Evolutionary conservation across 2,329 filamentous ascomycete species (phyloP).

Genomic region (Huntiella abstrusa): DNA sequence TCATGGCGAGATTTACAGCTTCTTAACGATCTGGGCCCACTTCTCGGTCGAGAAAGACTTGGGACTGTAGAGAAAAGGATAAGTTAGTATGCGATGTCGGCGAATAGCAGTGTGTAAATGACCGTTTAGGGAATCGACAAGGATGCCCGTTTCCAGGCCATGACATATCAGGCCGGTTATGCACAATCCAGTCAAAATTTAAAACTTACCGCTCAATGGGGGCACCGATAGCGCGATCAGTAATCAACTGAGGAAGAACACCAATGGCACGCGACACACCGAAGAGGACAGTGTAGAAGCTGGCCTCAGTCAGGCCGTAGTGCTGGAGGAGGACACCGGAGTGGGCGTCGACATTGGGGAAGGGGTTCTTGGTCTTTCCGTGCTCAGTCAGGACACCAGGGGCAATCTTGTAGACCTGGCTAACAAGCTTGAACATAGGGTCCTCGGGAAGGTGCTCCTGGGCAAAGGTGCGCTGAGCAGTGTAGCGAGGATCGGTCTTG

Average conservation of each 20-base stretch:
- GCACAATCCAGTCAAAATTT: background rate
- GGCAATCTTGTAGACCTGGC: conserved; percentile 99
- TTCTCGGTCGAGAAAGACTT: conserved; percentile 98
- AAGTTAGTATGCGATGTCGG: conserved; percentile 9
- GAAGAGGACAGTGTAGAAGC: conserved; percentile 99
- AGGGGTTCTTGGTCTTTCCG: conserved; percentile 99
- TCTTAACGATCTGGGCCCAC: conserved; percentile 84
- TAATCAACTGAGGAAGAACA: conserved; percentile 98
- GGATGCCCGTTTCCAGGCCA: no score
- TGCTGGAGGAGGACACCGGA: conserved; percentile 98
- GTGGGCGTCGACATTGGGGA: conserved; percentile 97
- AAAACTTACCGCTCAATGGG: conserved; percentile 63
- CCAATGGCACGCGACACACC: conserved; percentile 95
- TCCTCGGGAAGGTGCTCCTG: conserved; percentile 84
- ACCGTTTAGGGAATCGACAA: no score
- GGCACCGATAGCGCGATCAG: conserved; percentile 90
- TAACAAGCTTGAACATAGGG: conserved; percentile 99
- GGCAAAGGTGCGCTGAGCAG: conserved; percentile 92
- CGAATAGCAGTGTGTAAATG: background rate
- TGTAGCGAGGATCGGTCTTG: conserved; percentile 99
- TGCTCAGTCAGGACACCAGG: conserved; percentile 96
- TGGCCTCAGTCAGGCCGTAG: conserved; percentile 97
- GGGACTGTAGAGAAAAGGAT: conserved; percentile 27
- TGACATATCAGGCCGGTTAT: no score
- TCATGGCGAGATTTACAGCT: conserved; percentile 44